Evolutionary conservation across 495 filamentous ascomycete species (phyloP).

Genomic region (Alectoria sarmentosa): DNA sequence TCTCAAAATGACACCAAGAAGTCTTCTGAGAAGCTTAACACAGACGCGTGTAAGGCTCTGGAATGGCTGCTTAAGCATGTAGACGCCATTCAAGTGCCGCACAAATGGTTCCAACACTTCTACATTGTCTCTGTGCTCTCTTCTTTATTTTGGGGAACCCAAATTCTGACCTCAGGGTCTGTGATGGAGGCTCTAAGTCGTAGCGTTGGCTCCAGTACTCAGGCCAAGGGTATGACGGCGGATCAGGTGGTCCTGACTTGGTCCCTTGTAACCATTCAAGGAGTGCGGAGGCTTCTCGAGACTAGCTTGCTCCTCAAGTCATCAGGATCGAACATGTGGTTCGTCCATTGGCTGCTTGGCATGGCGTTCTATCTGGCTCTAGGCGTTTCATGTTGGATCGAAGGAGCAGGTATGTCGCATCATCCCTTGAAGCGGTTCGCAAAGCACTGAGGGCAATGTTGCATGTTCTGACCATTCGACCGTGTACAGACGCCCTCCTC

Average conservation of each 20-base stretch:
- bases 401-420: slow-evolving; percentile 58
- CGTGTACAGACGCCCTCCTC: slow-evolving; percentile 29
- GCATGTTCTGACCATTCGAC: background rate
- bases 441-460: background rate
- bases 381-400: slow-evolving; percentile 75
- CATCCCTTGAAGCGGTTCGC: background rate
- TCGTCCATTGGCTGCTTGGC: slow-evolving; percentile 74
- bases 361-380: slow-evolving; percentile 67
- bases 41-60: slow-evolving; percentile 6
- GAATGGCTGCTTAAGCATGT: slow-evolving; percentile 42
- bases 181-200: slow-evolving; percentile 32
- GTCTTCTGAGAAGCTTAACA: background rate
- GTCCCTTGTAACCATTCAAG: slow-evolving; percentile 68
- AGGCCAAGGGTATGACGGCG: slow-evolving; percentile 47
- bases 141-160: slow-evolving; percentile 68
- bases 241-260: slow-evolving; percentile 62
- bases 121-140: slow-evolving; percentile 66
- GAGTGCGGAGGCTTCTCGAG: slow-evolving; percentile 66
- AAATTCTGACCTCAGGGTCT: slow-evolving; percentile 53
- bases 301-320: slow-evolving; percentile 53
- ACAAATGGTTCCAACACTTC: slow-evolving; percentile 82
- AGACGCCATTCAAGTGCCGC: slow-evolving; percentile 59
- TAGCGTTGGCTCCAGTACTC: background rate
- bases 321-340: slow-evolving; percentile 70
- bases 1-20: background rate